phyloP scores from a whole-genome alignment of 176 grass and related monocot species.

The Bonia amplexicaulis region DNA sequence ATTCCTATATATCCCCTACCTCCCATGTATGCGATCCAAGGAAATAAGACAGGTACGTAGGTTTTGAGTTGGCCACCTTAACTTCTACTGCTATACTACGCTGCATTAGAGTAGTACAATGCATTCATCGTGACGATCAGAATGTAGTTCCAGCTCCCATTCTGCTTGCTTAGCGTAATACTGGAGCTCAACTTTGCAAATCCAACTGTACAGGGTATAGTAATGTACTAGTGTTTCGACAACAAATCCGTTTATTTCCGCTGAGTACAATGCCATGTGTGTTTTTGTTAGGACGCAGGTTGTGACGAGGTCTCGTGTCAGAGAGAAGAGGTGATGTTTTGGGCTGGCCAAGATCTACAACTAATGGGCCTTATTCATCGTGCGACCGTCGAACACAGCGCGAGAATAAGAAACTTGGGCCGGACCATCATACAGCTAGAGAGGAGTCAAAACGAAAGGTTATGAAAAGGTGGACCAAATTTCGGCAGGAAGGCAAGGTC shows the following conservation, averaged over 20 bases:
- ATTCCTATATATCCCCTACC: not conserved
- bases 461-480: not conserved
- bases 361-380: not conserved
- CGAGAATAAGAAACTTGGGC: not conserved
- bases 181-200: not conserved
- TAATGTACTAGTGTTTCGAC: not conserved
- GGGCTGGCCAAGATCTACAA: not conserved
- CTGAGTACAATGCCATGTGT: not conserved
- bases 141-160: not conserved
- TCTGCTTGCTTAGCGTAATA: not conserved
- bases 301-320: no score
- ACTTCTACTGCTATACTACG: not conserved
- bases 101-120: not conserved
- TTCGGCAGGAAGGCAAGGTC: not conserved
- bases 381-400: not conserved
- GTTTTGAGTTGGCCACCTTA: not conserved
- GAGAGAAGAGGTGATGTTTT: not conserved
- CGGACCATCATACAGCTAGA: not conserved
- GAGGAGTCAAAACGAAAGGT: not conserved
- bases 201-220: not conserved
- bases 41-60: not conserved
- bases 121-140: not conserved
- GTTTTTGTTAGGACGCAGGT: not conserved
- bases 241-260: not conserved
- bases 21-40: not conserved